Conservation (phyloP, 73 alveolate genomes). For the Blepharisma stoltei region DNA sequence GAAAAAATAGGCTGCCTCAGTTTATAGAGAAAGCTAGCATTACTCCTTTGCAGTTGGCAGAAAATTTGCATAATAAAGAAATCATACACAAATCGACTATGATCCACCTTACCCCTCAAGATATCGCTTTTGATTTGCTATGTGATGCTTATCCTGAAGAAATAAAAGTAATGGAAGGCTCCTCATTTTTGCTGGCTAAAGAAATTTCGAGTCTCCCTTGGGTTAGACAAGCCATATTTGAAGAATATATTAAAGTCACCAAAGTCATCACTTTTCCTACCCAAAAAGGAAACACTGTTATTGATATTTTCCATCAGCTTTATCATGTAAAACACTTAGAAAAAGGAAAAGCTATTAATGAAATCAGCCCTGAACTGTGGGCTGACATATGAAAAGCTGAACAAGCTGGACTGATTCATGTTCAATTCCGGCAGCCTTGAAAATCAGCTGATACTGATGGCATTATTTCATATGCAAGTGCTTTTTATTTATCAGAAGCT, state of each 20-base stretch:
- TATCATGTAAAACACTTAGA: neutral
- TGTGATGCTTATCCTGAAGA: conserved; percentile 7
- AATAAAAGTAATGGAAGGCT: conserved; percentile 4
- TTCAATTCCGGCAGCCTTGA: neutral
- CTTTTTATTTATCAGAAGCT: conserved; percentile 15
- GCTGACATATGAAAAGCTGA: conserved; percentile 31
- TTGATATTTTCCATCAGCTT: conserved; percentile 4
- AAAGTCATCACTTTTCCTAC: conserved; percentile 25
- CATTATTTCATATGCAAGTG: neutral
- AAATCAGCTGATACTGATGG: neutral
- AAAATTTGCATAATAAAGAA: neutral
- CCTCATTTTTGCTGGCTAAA: neutral
- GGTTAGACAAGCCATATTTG: neutral
- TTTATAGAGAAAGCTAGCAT: conserved; percentile 20
- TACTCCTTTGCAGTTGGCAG: neutral
- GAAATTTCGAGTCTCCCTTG: conserved; percentile 23
- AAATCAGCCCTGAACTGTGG: conserved; percentile 4
- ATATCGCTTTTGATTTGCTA: conserved; percentile 14
- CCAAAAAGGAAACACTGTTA: conserved; percentile 24
- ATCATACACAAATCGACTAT: neutral
- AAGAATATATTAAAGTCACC: conserved; percentile 6
- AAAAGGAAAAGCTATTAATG: neutral
- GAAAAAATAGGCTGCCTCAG: neutral
- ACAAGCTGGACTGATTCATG: conserved; percentile 6
- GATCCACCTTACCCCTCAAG: conserved; percentile 12